phyloP scores from a whole-genome alignment of 495 filamentous ascomycete genomes.

The Xylaria venustula region DNA sequence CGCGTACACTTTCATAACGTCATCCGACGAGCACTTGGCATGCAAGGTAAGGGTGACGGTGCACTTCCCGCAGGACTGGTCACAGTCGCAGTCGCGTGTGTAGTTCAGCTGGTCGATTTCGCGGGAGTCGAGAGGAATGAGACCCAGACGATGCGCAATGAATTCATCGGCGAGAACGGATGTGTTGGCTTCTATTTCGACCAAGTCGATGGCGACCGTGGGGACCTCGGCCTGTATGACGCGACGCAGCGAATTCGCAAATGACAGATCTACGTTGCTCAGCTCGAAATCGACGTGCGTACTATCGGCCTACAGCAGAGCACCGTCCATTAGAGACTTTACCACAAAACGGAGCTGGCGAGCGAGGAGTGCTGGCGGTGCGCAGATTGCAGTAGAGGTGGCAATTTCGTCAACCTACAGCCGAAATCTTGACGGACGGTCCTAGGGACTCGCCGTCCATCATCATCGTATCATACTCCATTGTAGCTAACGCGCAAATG shows the following conservation, averaged over 20 bases:
- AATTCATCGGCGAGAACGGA: constrained; percentile 95
- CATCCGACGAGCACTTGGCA: constrained; percentile 76
- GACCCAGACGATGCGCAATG: constrained; percentile 86
- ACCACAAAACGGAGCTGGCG: not conserved
- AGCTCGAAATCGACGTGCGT: constrained; percentile 80
- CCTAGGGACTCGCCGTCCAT: constrained; percentile 64
- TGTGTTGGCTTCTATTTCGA: constrained; percentile 90
- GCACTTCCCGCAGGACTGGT: constrained; percentile 87
- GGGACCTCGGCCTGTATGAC: constrained; percentile 92
- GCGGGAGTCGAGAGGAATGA: constrained; percentile 83
- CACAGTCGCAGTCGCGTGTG: constrained; percentile 95
- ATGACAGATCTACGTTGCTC: constrained; percentile 74
- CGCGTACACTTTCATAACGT: constrained; percentile 87
- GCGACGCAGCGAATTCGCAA: constrained; percentile 93
- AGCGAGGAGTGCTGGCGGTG: not conserved
- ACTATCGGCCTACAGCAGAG: constrained; percentile 56
- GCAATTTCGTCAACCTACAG: constrained; percentile 44
- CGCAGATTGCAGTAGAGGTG: constrained; percentile 4
- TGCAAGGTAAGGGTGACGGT: constrained; percentile 79
- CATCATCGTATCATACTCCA: constrained; percentile 65
- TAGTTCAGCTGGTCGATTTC: constrained; percentile 81
- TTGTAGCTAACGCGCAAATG: constrained; percentile 25
- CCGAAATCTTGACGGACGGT: constrained; percentile 68
- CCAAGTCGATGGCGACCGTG: constrained; percentile 90
- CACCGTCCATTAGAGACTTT: constrained; percentile 8